phyloP scores from a whole-genome alignment of 495 filamentous ascomycete species.

The Aspergillus nidulans region DNA sequence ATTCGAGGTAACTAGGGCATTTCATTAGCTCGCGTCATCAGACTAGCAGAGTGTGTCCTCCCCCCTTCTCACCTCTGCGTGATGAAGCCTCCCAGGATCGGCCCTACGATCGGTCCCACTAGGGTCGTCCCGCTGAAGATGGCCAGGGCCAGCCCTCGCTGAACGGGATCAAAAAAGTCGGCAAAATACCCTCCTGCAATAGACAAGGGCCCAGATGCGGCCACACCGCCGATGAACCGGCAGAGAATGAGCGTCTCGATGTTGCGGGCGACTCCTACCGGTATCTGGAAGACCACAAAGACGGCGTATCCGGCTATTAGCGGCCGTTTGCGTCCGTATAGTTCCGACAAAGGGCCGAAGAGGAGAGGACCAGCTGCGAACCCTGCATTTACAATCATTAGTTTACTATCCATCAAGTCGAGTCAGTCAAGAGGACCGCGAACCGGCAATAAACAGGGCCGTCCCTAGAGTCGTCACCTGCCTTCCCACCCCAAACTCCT shows the following conservation, averaged over 20 bases:
- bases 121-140: conserved; percentile 50
- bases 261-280: conserved; percentile 52
- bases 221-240: conserved; percentile 52
- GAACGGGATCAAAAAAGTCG: conserved; percentile 53
- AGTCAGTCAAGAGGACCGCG: neutral
- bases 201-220: conserved; percentile 55
- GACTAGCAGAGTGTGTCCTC: too few species aligned
- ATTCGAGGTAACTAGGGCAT: conserved; percentile 42
- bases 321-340: conserved; percentile 61
- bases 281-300: conserved; percentile 54
- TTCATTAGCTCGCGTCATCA: too few species aligned
- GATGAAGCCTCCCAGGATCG: conserved; percentile 53
- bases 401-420: conserved; percentile 14
- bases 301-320: conserved; percentile 45
- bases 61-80: conserved; percentile 23
- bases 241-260: conserved; percentile 48
- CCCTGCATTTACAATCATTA: conserved; percentile 27
- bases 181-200: conserved; percentile 50
- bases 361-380: conserved; percentile 43
- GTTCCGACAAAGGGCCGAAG: conserved; percentile 65
- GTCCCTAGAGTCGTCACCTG: conserved; percentile 46
- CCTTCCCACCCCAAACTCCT: conserved; percentile 36
- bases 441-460: conserved; percentile 28
- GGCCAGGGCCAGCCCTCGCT: conserved; percentile 51
- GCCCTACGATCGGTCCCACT: conserved; percentile 51